phyloP scores from a whole-genome alignment of 2,329 filamentous ascomycete species.

The Penicillium glabrum region DNA sequence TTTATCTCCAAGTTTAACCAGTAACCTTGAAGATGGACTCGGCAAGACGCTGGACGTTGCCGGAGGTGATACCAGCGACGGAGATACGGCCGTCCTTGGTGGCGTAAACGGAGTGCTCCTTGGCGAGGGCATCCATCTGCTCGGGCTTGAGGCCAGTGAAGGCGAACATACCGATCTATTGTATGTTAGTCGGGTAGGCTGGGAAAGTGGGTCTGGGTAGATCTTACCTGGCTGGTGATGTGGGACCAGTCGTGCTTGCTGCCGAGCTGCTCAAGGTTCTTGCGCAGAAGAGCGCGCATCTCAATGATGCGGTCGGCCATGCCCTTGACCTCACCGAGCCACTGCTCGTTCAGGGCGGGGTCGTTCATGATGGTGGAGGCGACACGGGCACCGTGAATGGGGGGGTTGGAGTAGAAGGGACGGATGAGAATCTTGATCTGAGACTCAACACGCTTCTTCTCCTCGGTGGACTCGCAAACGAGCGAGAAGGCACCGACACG shows the following conservation, averaged over 20 bases:
- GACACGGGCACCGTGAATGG: conserved; percentile 92
- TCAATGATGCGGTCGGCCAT: conserved; percentile 99
- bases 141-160: conserved; percentile 90
- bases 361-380: conserved; percentile 90
- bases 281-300: conserved; percentile 92
- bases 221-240: conserved; percentile 77
- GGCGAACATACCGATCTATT: conserved; percentile 94
- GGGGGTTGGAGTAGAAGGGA: conserved; percentile 98
- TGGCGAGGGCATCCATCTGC: conserved; percentile 87
- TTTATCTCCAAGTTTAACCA: conserved; percentile 34
- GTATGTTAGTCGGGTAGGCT: background rate
- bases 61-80: conserved; percentile 50
- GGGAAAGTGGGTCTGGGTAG: background rate
- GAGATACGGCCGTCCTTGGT: conserved; percentile 69
- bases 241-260: conserved; percentile 98
- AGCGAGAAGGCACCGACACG: conserved; percentile 96
- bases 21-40: conserved; percentile 54
- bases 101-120: conserved; percentile 96
- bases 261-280: conserved; percentile 91
- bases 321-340: conserved; percentile 93
- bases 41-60: conserved; percentile 51
- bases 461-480: conserved; percentile 77
- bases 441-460: conserved; percentile 94
- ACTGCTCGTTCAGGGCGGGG: conserved; percentile 81
- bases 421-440: conserved; percentile 98